A percentile compares a stretch with the other conserved stretches of the same genome.
Evolutionary conservation across 495 filamentous ascomycete genomes (phyloP).

Genomic region (Penicillium riverlandense): DNA sequence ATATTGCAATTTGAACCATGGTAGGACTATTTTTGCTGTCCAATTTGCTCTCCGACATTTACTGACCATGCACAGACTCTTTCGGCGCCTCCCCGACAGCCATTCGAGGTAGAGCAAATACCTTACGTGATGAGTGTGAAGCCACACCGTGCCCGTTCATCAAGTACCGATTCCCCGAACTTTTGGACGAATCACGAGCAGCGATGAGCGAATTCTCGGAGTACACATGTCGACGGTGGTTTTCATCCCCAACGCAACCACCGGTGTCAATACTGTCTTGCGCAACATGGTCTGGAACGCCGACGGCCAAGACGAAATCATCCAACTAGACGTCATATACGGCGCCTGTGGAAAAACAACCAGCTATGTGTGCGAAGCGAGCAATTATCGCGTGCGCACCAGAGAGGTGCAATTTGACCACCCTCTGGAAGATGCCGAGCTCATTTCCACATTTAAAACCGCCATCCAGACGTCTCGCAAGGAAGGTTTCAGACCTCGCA

Average conservation of each 20-base stretch:
- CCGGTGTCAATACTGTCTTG: slow-evolving; percentile 68
- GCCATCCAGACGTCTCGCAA: slow-evolving; percentile 30
- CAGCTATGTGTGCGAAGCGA: slow-evolving; percentile 57
- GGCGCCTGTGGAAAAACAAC: slow-evolving; percentile 60
- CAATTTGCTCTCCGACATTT: not conserved
- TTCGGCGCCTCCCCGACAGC: slow-evolving; percentile 61
- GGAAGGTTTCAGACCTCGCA: slow-evolving; percentile 32
- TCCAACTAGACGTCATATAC: slow-evolving; percentile 64
- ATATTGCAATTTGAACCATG: slow-evolving; percentile 70
- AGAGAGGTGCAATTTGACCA: slow-evolving; percentile 33
- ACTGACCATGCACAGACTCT: slow-evolving; percentile 41
- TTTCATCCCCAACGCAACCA: slow-evolving; percentile 67
- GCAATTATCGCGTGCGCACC: slow-evolving; percentile 17
- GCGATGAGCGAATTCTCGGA: slow-evolving; percentile 54
- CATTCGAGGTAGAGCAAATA: slow-evolving; percentile 45
- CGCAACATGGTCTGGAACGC: slow-evolving; percentile 52
- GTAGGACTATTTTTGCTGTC: slow-evolving; percentile 25
- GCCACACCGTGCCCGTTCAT: slow-evolving; percentile 60
- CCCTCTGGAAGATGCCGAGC: slow-evolving; percentile 49
- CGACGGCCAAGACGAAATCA: slow-evolving; percentile 42
- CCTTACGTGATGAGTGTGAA: slow-evolving; percentile 53
- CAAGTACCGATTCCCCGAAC: slow-evolving; percentile 48
- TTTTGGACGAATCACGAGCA: slow-evolving; percentile 55
- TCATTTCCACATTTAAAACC: slow-evolving; percentile 41
- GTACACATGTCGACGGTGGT: slow-evolving; percentile 55